phyloP scores from a whole-genome alignment of 805 yeast genomes.

The Candida cerambycidarum region DNA sequence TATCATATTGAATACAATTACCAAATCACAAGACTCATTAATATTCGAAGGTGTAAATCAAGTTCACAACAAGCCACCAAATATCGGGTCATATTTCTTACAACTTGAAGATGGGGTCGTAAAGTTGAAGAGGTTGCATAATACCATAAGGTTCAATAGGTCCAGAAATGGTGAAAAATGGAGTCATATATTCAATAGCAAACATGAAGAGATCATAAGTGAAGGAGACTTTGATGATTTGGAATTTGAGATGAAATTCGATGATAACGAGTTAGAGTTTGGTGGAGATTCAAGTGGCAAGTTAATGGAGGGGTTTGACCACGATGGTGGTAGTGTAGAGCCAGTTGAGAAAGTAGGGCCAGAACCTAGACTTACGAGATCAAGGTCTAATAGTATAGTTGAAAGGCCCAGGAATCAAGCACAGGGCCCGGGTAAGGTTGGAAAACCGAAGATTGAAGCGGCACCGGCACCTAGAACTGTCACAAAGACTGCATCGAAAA shows the following conservation, averaged over 20 bases:
- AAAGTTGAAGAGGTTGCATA: conserved; percentile 26
- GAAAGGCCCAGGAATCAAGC: no score
- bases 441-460: neutral
- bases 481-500: neutral
- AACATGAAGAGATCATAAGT: conserved; percentile 20
- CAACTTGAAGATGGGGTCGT: conserved; percentile 19
- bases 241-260: conserved; percentile 15
- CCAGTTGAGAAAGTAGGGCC: neutral
- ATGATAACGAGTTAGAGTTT: conserved; percentile 13
- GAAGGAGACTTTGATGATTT: conserved; percentile 42
- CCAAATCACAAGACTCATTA: conserved; percentile 22
- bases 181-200: conserved; percentile 9
- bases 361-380: conserved; percentile 5
- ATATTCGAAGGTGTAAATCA: conserved; percentile 42
- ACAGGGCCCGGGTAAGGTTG: no score
- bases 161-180: conserved; percentile 34
- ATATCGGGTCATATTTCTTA: conserved; percentile 30
- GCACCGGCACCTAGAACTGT: neutral
- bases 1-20: conserved; percentile 29
- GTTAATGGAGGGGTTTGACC: no score
- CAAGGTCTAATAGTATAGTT: conserved; percentile 5
- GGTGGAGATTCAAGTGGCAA: conserved; percentile 1
- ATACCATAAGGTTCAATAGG: conserved; percentile 36
- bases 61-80: conserved; percentile 18
- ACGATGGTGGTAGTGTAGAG: no score